These are phyloP conservation scores for Mortierella antarctica DNA, from an alignment of 192 early-diverging fungal genomes.

Conservation along the genomic window DNA sequence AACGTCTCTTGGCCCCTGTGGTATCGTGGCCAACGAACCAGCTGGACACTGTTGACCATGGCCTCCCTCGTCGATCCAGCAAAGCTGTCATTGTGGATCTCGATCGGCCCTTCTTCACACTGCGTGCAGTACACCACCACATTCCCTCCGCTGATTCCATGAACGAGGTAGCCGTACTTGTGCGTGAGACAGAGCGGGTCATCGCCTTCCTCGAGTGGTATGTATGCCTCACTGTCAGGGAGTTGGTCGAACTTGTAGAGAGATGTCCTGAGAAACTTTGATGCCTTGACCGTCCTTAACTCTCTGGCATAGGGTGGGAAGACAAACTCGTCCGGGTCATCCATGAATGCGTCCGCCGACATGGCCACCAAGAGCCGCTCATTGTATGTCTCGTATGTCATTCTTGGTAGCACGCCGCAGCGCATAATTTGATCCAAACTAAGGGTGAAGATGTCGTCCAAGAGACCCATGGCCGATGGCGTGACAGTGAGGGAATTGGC, in stretches of 20 bases:
- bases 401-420: constrained; percentile 24
- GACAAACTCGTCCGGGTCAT: neutral
- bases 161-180: constrained; percentile 59
- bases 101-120: neutral
- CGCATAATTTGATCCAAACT: constrained; percentile 11
- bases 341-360: neutral
- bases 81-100: constrained; percentile 15
- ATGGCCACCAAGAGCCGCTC: neutral
- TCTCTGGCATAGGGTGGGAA: constrained; percentile 3
- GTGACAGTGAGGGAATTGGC: constrained; percentile 39
- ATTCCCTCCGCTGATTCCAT: constrained; percentile 51
- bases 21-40: constrained; percentile 43
- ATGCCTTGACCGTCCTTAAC: constrained; percentile 24
- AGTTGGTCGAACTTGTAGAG: constrained; percentile 14
- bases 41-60: constrained; percentile 41
- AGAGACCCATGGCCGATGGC: constrained; percentile 34
- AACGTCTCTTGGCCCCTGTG: neutral
- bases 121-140: constrained; percentile 58
- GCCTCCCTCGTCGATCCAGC: neutral
- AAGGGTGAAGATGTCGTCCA: constrained; percentile 46
- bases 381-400: neutral
- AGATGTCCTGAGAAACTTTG: constrained; percentile 23
- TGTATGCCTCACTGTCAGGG: constrained; percentile 9
- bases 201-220: constrained; percentile 8
- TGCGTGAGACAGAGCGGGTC: constrained; percentile 61